Evolutionary conservation across 129 eudicot species (phyloP).

Genomic region (Tagetes erecta): DNA sequence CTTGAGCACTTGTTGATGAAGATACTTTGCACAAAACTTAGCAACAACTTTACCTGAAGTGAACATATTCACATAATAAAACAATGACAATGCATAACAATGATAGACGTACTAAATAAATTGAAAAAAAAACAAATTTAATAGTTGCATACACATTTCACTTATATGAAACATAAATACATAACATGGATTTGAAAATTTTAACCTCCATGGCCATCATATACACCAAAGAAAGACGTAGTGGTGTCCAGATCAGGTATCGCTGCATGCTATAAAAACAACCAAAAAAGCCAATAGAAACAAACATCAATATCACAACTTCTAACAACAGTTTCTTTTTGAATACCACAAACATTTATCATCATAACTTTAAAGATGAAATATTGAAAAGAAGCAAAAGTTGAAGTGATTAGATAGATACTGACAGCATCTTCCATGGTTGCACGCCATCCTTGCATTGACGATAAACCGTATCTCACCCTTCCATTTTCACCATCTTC

Average conservation of each 20-base stretch:
- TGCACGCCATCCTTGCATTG: conserved; percentile 99
- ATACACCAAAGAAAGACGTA: conserved; percentile 96
- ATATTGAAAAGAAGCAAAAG: neutral
- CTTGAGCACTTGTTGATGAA: conserved; percentile 95
- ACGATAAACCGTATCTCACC: conserved; percentile 84
- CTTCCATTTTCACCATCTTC: conserved; percentile 85
- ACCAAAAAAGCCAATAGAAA: conserved; percentile 1
- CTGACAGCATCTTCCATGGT: conserved; percentile 99
- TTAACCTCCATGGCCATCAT: conserved; percentile 99
- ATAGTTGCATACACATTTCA: conserved; percentile 9
- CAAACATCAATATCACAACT: neutral
- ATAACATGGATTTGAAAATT: neutral
- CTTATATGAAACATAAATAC: neutral
- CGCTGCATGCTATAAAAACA: conserved; percentile 78
- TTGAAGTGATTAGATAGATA: neutral
- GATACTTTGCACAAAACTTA: conserved; percentile 95
- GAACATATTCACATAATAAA: neutral
- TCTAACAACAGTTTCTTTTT: neutral
- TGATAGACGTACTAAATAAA: neutral
- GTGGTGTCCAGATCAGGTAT: conserved; percentile 66
- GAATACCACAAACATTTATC: neutral
- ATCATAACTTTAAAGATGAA: neutral
- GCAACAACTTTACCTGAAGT: conserved; percentile 93
- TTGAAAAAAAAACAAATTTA: neutral
- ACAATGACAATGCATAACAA: too few relatives aligned